Conservation (phyloP, 352 stramenopile genomes). For the Detonula confervacea region DNA sequence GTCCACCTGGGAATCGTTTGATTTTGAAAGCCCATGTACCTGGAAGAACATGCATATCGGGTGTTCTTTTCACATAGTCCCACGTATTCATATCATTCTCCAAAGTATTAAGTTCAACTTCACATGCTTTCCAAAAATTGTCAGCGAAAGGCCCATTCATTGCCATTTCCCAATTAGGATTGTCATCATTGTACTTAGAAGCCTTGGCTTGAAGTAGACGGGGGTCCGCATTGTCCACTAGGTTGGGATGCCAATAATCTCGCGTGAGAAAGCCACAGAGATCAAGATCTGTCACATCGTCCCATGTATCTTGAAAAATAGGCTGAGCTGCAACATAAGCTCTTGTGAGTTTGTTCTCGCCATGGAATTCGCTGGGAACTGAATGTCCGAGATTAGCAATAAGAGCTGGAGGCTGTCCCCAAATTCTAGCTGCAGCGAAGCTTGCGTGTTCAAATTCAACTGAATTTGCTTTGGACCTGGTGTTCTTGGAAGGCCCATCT, state of each 20-base stretch:
- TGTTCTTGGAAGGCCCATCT: not conserved
- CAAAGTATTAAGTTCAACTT: too few relatives aligned
- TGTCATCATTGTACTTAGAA: not conserved
- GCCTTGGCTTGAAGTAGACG: too few relatives aligned
- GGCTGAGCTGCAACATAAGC: not conserved
- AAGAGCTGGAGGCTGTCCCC: not conserved
- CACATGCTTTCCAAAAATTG: constrained; percentile 3
- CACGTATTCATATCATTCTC: not conserved
- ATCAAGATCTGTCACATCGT: not conserved
- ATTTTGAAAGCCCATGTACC: constrained; percentile 13
- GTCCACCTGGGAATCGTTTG: constrained; percentile 8
- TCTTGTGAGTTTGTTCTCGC: not conserved
- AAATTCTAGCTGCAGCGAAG: too few relatives aligned
- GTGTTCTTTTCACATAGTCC: not conserved
- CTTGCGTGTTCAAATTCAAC: not conserved
- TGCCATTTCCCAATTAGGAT: constrained; percentile 9
- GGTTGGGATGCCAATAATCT: constrained; percentile 12
- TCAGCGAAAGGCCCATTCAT: constrained; percentile 21
- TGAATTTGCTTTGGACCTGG: not conserved
- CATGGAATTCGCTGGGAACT: not conserved
- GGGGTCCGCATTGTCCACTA: not conserved
- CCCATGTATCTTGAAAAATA: not conserved
- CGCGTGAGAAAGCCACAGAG: constrained; percentile 11
- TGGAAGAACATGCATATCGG: too few relatives aligned
- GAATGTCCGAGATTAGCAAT: not conserved